Percentiles rank a stretch among this genome's conserved stretches.
phyloP scores from a whole-genome alignment of 2,329 filamentous ascomycete species.

The Tolypocladium pustulatum region DNA sequence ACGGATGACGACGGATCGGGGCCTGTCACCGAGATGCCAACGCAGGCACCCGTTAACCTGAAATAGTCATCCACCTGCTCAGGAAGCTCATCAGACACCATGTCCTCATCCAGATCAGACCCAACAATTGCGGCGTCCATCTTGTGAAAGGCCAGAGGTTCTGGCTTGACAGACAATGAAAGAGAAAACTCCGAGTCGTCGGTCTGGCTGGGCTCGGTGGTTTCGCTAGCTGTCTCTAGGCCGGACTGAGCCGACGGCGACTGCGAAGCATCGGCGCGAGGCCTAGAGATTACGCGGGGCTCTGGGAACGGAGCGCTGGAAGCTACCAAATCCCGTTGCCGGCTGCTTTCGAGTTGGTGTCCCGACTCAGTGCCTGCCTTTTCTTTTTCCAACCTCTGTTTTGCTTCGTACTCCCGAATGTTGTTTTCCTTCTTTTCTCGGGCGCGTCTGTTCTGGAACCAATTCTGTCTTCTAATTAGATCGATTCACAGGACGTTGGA shows the following conservation, averaged over 20 bases:
- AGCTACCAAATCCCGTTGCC: slow-evolving; percentile 25
- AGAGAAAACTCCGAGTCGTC: slow-evolving; percentile 13
- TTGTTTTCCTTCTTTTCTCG: slow-evolving; percentile 56
- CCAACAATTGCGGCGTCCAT: neutral
- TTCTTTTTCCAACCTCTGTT: slow-evolving; percentile 25
- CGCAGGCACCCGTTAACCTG: slow-evolving; percentile 4
- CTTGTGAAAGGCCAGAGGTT: neutral
- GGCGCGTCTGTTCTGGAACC: slow-evolving; percentile 58
- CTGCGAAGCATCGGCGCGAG: slow-evolving; percentile 5
- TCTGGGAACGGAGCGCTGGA: slow-evolving; percentile 30
- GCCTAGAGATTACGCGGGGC: slow-evolving; percentile 9
- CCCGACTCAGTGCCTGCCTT: slow-evolving; percentile 12
- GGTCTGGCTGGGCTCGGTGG: slow-evolving; percentile 13
- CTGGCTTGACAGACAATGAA: slow-evolving; percentile 1
- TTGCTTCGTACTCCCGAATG: slow-evolving; percentile 28
- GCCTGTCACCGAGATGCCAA: slow-evolving; percentile 5
- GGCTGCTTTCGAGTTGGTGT: slow-evolving; percentile 16
- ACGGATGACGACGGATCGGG: slow-evolving; percentile 3
- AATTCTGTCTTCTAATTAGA: slow-evolving; percentile 41
- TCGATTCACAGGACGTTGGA: neutral
- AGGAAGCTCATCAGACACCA: slow-evolving; percentile 3
- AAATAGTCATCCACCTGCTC: slow-evolving; percentile 9
- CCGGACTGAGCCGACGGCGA: slow-evolving; percentile 9
- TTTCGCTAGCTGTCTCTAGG: slow-evolving; percentile 13
- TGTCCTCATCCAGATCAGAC: slow-evolving; percentile 6